phyloP scores from a whole-genome alignment of 2,329 filamentous ascomycete species.

The Penicillium crustosum region DNA sequence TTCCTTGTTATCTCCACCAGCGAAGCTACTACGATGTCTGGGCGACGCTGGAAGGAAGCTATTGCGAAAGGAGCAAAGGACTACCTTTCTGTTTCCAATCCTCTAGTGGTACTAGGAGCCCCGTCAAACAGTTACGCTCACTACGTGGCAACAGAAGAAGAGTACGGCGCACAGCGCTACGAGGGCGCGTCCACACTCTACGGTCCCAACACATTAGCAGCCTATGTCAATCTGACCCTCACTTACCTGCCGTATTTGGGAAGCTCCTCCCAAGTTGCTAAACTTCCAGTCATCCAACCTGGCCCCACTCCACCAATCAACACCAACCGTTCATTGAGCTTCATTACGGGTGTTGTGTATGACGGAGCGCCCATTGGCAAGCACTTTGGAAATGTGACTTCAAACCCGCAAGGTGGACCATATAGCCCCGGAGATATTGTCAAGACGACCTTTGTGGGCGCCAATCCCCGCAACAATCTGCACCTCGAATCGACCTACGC shows the following conservation, averaged over 20 bases:
- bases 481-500: conserved; percentile 75
- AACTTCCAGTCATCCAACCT: conserved; percentile 43
- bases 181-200: conserved; percentile 93
- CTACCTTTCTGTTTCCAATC: conserved; percentile 51
- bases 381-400: conserved; percentile 67
- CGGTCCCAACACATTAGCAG: conserved; percentile 76
- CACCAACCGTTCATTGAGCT: conserved; percentile 69
- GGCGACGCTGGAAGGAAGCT: conserved; percentile 78
- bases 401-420: conserved; percentile 49
- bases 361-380: conserved; percentile 68
- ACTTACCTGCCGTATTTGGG: conserved; percentile 67
- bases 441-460: conserved; percentile 72
- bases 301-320: conserved; percentile 76
- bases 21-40: conserved; percentile 90
- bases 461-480: conserved; percentile 87
- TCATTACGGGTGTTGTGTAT: conserved; percentile 76
- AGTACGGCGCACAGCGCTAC: conserved; percentile 83
- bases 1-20: conserved; percentile 81
- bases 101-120: conserved; percentile 79
- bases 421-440: conserved; percentile 64
- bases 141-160: conserved; percentile 75
- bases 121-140: conserved; percentile 90
- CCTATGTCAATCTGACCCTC: conserved; percentile 85
- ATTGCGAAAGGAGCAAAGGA: conserved; percentile 58
- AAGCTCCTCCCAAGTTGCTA: conserved; percentile 43